Evolutionary conservation across 225 moss, liverwort and hornwort genomes (phyloP).

Genomic region (Sphagnum contortum): DNA sequence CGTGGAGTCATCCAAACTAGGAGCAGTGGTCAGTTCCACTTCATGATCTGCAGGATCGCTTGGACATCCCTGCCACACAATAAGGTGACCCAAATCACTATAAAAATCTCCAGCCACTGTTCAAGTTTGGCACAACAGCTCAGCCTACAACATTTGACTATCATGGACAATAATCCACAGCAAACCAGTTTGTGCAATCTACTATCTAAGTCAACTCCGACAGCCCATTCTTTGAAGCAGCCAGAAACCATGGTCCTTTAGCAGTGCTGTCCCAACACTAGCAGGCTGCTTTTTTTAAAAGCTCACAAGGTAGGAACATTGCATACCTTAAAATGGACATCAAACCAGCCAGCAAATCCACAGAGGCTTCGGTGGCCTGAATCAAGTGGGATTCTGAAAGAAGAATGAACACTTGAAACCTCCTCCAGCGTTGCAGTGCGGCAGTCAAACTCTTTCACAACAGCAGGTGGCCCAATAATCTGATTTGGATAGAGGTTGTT

Average conservation of each 20-base stretch:
- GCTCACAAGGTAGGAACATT: no score
- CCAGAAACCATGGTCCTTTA: no score
- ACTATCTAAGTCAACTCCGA: no score
- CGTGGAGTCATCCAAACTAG: slow-evolving; percentile 75
- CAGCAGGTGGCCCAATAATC: slow-evolving; percentile 59
- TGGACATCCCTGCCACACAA: slow-evolving; percentile 57
- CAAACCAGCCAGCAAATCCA: slow-evolving; percentile 98
- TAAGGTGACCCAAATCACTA: neutral
- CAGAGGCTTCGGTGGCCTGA: slow-evolving; percentile 44
- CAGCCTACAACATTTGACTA: no score
- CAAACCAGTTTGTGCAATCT: no score
- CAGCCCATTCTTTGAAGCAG: no score
- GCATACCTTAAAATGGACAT: slow-evolving; percentile 84
- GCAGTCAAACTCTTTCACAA: slow-evolving; percentile 85
- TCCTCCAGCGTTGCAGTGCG: slow-evolving; percentile 73
- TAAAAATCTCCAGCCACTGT: no score
- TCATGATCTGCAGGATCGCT: slow-evolving; percentile 60
- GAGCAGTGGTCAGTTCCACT: slow-evolving; percentile 86
- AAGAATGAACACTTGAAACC: slow-evolving; percentile 43
- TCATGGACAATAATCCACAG: no score
- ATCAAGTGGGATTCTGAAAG: slow-evolving; percentile 48
- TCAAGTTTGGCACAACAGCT: no score
- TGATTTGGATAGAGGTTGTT: slow-evolving; percentile 88
- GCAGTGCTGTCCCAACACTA: no score
- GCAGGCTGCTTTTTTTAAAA: no score